Percentiles rank a stretch among this genome's conserved stretches.
These are phyloP conservation scores for Aspergillus pseudoterreus DNA, from an alignment of 2,329 filamentous ascomycete species.

Conservation along the genomic window DNA sequence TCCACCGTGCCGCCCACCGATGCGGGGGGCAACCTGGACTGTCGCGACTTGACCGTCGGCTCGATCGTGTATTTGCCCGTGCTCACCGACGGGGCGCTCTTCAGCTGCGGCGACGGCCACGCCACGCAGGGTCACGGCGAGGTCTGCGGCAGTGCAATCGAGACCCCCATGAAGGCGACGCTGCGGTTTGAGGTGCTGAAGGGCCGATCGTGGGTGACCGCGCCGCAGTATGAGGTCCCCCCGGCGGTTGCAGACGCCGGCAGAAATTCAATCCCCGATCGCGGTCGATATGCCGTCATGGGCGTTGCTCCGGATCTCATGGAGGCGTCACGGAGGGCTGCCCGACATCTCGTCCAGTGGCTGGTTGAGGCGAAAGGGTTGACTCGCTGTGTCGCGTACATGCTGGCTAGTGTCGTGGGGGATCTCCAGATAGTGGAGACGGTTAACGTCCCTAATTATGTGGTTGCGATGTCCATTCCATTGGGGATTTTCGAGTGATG, in stretches of 20 bases:
- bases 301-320: constrained; percentile 48
- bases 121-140: constrained; percentile 55
- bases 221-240: constrained; percentile 48
- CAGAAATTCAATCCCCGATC: constrained; percentile 18
- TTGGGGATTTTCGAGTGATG: not conserved
- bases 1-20: constrained; percentile 50
- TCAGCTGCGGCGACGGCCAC: constrained; percentile 55
- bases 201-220: constrained; percentile 44
- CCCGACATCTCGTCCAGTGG: constrained; percentile 49
- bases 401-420: constrained; percentile 49
- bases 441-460: constrained; percentile 53
- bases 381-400: constrained; percentile 49
- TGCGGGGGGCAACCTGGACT: constrained; percentile 55
- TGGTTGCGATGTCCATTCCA: not conserved
- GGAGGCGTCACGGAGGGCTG: constrained; percentile 48
- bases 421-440: constrained; percentile 52
- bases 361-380: constrained; percentile 46
- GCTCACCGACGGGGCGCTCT: constrained; percentile 48
- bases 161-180: constrained; percentile 50
- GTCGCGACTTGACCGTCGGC: constrained; percentile 47
- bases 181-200: constrained; percentile 49
- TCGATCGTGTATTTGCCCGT: constrained; percentile 50
- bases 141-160: constrained; percentile 55
- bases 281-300: constrained; percentile 45
- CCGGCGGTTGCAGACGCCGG: constrained; percentile 20